Percentiles rank a stretch among this genome's conserved stretches.
Conservation (phyloP, 306 rosid species). For the Sicyos baderoa region DNA sequence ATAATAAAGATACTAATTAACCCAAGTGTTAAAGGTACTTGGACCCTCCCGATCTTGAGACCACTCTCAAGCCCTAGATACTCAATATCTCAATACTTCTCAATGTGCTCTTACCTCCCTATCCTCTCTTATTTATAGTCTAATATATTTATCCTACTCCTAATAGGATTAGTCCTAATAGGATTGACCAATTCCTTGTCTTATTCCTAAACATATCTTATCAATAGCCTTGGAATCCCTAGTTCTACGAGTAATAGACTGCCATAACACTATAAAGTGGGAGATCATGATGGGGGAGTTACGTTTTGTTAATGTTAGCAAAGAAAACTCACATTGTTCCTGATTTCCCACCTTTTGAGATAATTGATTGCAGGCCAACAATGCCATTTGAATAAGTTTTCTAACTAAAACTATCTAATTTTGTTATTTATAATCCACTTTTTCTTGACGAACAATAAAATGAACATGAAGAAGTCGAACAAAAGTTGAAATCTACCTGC, state of each 20-base stretch:
- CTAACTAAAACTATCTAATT: not conserved
- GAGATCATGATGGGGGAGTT: not conserved
- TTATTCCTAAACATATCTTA: no score
- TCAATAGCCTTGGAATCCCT: not conserved
- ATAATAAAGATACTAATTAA: no score
- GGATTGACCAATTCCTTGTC: no score
- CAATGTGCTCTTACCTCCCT: no score
- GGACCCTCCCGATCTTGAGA: no score
- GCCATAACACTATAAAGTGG: not conserved
- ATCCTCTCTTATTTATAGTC: no score
- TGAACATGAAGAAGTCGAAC: slow-evolving; percentile 13
- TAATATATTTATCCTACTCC: no score
- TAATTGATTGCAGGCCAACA: slow-evolving; percentile 4
- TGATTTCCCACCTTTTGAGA: slow-evolving; percentile 7
- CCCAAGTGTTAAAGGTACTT: no score
- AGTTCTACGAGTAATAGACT: not conserved
- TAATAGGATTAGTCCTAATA: no score
- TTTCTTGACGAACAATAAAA: slow-evolving; percentile 19
- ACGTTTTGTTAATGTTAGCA: not conserved
- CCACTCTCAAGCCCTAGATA: no score
- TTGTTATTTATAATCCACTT: not conserved
- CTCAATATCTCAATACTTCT: no score
- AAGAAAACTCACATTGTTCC: not conserved
- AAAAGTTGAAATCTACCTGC: slow-evolving; percentile 47
- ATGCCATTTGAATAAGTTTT: not conserved